Percentiles rank a stretch among this genome's conserved stretches.
Conservation (phyloP, 2,329 filamentous ascomycete genomes). For the Conoideocrella luteorostrata region DNA sequence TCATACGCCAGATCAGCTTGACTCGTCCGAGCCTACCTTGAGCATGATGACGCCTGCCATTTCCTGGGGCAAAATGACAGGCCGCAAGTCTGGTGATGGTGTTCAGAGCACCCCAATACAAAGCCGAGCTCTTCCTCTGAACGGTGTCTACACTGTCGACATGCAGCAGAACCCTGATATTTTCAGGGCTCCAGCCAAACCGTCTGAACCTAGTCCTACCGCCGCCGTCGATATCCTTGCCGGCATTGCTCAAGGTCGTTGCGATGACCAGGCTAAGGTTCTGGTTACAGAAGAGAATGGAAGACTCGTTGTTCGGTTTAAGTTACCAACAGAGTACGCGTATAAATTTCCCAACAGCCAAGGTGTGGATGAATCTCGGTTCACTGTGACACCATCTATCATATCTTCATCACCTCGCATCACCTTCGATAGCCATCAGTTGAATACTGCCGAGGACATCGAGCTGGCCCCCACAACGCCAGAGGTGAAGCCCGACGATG, state of each 20-base stretch:
- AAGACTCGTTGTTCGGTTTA: conserved; percentile 31
- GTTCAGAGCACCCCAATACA: conserved; percentile 6
- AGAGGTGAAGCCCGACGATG: conserved; percentile 14
- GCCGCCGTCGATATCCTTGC: conserved; percentile 20
- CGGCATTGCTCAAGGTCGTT: conserved; percentile 19
- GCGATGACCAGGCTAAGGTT: conserved; percentile 25
- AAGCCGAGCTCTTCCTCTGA: conserved; percentile 6
- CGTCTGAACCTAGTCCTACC: conserved; percentile 6
- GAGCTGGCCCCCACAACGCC: too few species aligned
- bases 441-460: neutral
- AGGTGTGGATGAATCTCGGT: conserved; percentile 20
- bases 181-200: conserved; percentile 19
- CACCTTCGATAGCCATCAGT: conserved; percentile 8
- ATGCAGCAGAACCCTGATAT: conserved; percentile 29
- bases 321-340: conserved; percentile 26
- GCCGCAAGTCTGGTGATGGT: conserved; percentile 4
- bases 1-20: conserved; percentile 5
- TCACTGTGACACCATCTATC: conserved; percentile 16
- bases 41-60: conserved; percentile 11
- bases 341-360: conserved; percentile 24
- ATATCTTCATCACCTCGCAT: conserved; percentile 19
- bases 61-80: conserved; percentile 12
- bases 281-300: conserved; percentile 20
- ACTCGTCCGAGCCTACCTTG: neutral
- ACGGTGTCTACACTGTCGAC: conserved; percentile 26